Conservation (phyloP, 2,329 filamentous ascomycete genomes). For the Talaromyces sp. region DNA sequence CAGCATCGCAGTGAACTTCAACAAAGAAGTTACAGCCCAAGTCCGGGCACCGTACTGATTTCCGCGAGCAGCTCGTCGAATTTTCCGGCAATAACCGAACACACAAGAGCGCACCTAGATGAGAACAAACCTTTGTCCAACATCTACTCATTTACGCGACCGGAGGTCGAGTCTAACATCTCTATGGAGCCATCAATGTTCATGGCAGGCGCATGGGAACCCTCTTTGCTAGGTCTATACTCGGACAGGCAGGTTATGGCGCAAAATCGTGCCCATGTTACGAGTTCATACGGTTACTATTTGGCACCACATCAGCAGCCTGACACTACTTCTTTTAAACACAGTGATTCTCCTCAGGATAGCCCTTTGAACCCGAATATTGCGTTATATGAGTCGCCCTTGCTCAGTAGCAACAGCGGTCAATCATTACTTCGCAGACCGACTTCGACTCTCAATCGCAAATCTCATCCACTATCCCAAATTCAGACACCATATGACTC, state of each 20-base stretch:
- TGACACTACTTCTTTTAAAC: not conserved
- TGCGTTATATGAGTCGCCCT: not conserved
- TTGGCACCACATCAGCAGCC: not conserved
- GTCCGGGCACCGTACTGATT: not conserved
- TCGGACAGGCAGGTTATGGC: not conserved
- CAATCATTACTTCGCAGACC: not conserved
- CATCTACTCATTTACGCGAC: not conserved
- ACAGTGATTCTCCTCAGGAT: not conserved
- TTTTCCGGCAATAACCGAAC: not conserved
- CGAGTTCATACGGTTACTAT: not conserved
- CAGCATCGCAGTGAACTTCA: not conserved
- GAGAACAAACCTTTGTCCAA: not conserved
- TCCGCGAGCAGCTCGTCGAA: not conserved
- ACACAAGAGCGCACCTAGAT: not conserved
- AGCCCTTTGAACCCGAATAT: not conserved
- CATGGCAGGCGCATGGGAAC: constrained; percentile 3
- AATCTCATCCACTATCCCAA: not conserved
- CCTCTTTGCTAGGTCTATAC: not conserved
- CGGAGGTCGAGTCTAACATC: not conserved
- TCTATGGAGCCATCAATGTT: constrained; percentile 9
- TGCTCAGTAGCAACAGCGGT: not conserved
- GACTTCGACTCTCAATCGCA: not conserved
- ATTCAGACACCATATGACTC: not conserved
- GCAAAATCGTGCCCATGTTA: not conserved
- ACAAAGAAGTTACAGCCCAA: not conserved